Evolutionary conservation across 805 yeast genomes (phyloP), one percentile per base, ranked within the genome.

Genomic region (Candida yuanshanica): DNA sequence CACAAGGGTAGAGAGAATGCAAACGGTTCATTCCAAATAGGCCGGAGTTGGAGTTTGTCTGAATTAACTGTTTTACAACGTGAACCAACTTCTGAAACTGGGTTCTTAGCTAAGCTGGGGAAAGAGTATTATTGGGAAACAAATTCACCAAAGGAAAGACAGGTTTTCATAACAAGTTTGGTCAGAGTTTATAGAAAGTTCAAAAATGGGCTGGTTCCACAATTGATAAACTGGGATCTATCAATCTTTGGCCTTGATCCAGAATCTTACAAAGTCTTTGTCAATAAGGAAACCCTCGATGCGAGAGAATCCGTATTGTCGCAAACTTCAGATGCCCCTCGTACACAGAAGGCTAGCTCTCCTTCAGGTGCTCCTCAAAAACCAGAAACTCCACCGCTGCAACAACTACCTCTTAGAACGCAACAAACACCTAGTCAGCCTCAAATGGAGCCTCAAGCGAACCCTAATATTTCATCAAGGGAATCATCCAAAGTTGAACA

Each of bases 111-210:
- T 39, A 66, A 67, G 14, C 69, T 91, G 56, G 83, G 83, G 32
- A 90, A 89, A 56, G 77, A 72, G 35, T 91, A 90, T 60, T 90
- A 80, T 63, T 90, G 97, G 97, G 80, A 74, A 47, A 79, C 86
- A 1, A 66, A 70, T 41, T 61, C 77, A 0, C 65, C 79, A 1
- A 70, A 72, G 41, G 88, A 79, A 48, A 70, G 82, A 45, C 68
- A 72, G 9, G 79, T 75, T 3, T 82, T 83, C 61, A 63, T 78
- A 16, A 70, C 71, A 8, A 68, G 77, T 8, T 46, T 81, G 7
- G 56, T 80, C 7, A 71, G 75, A 37, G 67, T 76, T 22, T 81
- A 65, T 52, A 68, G 74, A 46, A 74, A 73, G 49, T 77, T 76
- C 42, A 76, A 77, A 18, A 69, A 69, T 34, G 83, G 83, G 0